A percentile compares a stretch with the other conserved stretches of the same genome.
phyloP scores from a whole-genome alignment of 345 rosid genomes.

The Angophora floribunda region DNA sequence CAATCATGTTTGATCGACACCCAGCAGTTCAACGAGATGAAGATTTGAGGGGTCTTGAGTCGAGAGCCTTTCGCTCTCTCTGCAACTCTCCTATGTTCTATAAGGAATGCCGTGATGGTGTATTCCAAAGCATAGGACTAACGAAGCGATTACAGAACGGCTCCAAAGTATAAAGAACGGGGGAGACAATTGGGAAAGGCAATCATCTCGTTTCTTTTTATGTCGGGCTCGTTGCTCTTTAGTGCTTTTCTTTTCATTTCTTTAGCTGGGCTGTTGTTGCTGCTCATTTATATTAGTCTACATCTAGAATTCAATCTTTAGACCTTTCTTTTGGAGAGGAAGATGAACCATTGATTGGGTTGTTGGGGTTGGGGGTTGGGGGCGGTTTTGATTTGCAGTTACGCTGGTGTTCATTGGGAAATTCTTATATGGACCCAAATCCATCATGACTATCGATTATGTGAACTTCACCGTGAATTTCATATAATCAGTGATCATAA shows the following conservation, averaged over 20 bases:
- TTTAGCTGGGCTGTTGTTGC: neutral
- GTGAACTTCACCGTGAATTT: rapidly evolving
- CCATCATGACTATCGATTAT: neutral
- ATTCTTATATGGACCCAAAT: neutral
- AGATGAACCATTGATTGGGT: neutral
- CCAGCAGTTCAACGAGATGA: neutral
- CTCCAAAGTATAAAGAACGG: neutral
- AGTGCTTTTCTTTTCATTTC: neutral
- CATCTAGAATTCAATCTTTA: neutral
- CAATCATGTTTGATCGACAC: neutral
- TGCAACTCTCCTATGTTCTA: neutral
- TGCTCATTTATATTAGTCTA: neutral
- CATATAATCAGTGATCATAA: neutral
- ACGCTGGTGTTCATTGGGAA: rapidly evolving
- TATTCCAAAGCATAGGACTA: neutral
- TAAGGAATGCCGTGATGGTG: rapidly evolving
- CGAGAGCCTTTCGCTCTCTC: neutral
- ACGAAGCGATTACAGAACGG: neutral
- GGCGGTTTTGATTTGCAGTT: too few relatives aligned
- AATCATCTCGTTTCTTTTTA: neutral
- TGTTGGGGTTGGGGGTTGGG: too few relatives aligned
- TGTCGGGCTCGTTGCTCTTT: neutral
- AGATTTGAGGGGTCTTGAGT: neutral
- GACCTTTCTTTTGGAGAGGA: neutral
- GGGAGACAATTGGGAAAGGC: neutral